phyloP scores from a whole-genome alignment of 164 flowering plant species.

The Houttuynia cordata region DNA sequence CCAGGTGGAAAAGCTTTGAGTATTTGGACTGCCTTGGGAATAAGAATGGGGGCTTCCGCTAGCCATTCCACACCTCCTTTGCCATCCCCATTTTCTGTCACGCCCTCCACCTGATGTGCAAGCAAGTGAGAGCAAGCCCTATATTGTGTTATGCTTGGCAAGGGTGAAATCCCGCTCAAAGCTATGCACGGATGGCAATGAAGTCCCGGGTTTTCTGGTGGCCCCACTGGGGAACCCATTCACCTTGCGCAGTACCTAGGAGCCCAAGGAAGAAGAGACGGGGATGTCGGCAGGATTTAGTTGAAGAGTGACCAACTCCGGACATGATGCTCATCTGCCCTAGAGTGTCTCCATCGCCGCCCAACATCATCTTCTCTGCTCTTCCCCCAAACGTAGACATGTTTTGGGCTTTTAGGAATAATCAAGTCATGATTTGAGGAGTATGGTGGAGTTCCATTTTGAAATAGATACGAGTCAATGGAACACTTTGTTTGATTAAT shows the following conservation, averaged over 20 bases:
- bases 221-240: slow-evolving; percentile 50
- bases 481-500: no score
- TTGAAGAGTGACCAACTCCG: slow-evolving; percentile 14
- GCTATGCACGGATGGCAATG: slow-evolving; percentile 45
- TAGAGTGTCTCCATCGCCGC: slow-evolving; percentile 14
- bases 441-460: no score
- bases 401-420: no score
- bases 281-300: slow-evolving; percentile 12
- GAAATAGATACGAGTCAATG: no score
- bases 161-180: slow-evolving; percentile 40
- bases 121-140: not conserved
- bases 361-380: slow-evolving; percentile 10
- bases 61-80: not conserved
- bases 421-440: no score
- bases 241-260: slow-evolving; percentile 18
- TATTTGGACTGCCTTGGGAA: no score
- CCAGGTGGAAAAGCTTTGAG: no score
- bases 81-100: not conserved
- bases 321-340: slow-evolving; percentile 15
- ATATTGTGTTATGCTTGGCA: slow-evolving; percentile 46
- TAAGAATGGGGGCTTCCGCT: not conserved
- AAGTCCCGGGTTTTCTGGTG: slow-evolving; percentile 57
- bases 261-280: not conserved
- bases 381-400: no score
- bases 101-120: not conserved